phyloP scores from a whole-genome alignment of 148 eudicot genomes.

The Camellia granthamiana region DNA sequence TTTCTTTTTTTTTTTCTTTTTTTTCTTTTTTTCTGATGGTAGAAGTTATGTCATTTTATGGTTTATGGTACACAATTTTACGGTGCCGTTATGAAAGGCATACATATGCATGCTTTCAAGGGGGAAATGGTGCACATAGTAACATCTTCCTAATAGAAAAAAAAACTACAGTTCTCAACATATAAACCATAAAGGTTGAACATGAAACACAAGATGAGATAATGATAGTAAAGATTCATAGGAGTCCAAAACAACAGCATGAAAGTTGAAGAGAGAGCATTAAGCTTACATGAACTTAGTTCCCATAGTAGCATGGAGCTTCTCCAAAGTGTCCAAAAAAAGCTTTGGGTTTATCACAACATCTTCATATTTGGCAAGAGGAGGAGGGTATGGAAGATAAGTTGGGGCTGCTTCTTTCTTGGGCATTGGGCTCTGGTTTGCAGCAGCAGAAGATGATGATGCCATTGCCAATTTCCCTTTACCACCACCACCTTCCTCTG shows the following conservation, averaged over 20 bases:
- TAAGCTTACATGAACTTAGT: constrained; percentile 78
- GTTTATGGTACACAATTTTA: too few species aligned
- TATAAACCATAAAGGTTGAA: background rate
- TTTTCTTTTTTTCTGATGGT: too few species aligned
- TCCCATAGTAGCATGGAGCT: constrained; percentile 77
- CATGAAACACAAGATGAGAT: background rate
- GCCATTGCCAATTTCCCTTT: constrained; percentile 25
- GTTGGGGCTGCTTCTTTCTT: constrained; percentile 23
- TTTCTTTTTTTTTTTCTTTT: too few species aligned
- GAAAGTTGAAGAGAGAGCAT: background rate
- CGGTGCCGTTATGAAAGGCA: too few species aligned
- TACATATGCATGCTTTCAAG: too few species aligned
- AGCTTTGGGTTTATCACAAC: constrained; percentile 49
- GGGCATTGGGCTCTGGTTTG: constrained; percentile 21
- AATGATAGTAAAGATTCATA: background rate
- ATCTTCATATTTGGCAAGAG: constrained; percentile 73
- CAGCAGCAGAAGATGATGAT: constrained; percentile 39
- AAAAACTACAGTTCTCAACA: background rate
- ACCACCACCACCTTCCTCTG: constrained; percentile 6
- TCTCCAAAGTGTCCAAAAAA: constrained; percentile 68
- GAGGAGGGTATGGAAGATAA: constrained; percentile 50
- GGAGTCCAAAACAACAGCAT: background rate
- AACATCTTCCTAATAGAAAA: too few species aligned
- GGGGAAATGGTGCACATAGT: too few species aligned
- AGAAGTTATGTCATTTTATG: too few species aligned